phyloP scores from a whole-genome alignment of 139 green algal genomes.

The Trebouxia sp. region DNA sequence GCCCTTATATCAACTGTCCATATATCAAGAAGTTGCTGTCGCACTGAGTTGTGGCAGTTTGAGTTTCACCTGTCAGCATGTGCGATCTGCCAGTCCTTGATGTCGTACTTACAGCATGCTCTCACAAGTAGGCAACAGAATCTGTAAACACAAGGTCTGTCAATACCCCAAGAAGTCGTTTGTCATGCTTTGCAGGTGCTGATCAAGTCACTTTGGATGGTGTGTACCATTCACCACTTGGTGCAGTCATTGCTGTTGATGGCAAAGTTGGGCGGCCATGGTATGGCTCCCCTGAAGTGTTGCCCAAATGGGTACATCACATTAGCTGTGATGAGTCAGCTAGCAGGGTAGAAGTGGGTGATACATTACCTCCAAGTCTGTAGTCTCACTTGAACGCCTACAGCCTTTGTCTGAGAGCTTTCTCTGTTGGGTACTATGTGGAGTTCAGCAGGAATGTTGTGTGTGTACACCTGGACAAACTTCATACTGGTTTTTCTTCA shows the following conservation, averaged over 20 bases:
- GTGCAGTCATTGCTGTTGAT: slow-evolving; percentile 46
- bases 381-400: no score
- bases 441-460: no score
- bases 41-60: no score
- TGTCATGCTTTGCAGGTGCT: slow-evolving; percentile 28
- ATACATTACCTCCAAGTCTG: slow-evolving; percentile 1
- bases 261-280: slow-evolving; percentile 48
- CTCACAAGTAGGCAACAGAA: neutral
- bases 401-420: no score
- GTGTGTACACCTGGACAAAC: no score
- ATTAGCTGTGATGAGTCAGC: slow-evolving; percentile 11
- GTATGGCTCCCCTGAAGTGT: slow-evolving; percentile 48
- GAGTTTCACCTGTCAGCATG: no score
- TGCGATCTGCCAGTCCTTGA: no score
- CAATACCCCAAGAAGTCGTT: no score
- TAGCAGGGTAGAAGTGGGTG: slow-evolving; percentile 4
- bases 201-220: slow-evolving; percentile 56
- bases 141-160: neutral
- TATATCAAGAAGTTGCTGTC: no score
- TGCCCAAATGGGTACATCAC: slow-evolving; percentile 14
- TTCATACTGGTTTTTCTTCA: no score
- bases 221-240: slow-evolving; percentile 76
- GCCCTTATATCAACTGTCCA: no score
- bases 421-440: no score
- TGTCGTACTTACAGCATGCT: neutral